phyloP scores from a whole-genome alignment of 495 filamentous ascomycete genomes.

The Penicillium herquei region DNA sequence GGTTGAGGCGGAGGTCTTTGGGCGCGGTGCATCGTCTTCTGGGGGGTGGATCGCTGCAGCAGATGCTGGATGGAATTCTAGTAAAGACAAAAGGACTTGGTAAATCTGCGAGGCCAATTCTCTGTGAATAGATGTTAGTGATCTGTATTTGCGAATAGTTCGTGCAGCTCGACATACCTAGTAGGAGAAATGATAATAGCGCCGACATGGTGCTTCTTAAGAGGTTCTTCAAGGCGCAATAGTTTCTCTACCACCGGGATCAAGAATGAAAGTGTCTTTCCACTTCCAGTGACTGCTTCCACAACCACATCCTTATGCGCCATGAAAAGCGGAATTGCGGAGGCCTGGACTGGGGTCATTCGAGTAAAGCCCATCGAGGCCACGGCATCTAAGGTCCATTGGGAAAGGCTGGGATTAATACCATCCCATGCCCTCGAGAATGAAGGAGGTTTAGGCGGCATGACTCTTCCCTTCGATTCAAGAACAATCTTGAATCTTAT shows the following conservation, averaged over 20 bases:
- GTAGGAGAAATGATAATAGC: slow-evolving; percentile 92
- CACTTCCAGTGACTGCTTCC: slow-evolving; percentile 93
- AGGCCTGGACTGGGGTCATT: slow-evolving; percentile 94
- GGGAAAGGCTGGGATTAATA: slow-evolving; percentile 72
- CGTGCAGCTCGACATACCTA: slow-evolving; percentile 37
- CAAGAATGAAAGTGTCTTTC: slow-evolving; percentile 89
- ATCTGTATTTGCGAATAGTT: background rate
- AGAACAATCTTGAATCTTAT: background rate
- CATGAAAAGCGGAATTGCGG: slow-evolving; percentile 87
- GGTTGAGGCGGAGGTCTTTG: slow-evolving; percentile 46
- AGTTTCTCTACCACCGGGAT: slow-evolving; percentile 87
- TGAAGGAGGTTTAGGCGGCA: slow-evolving; percentile 41
- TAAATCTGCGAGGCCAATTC: slow-evolving; percentile 92
- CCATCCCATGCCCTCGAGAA: slow-evolving; percentile 72
- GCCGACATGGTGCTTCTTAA: slow-evolving; percentile 84
- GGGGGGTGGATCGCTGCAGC: slow-evolving; percentile 54
- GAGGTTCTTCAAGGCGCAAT: slow-evolving; percentile 68
- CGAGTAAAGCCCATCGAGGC: slow-evolving; percentile 78
- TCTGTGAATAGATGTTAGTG: slow-evolving; percentile 37
- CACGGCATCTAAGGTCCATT: slow-evolving; percentile 88
- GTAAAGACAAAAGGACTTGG: slow-evolving; percentile 69
- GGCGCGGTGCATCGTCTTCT: slow-evolving; percentile 54
- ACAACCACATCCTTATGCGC: slow-evolving; percentile 96
- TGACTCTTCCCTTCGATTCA: background rate
- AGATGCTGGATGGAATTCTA: slow-evolving; percentile 82